Conservation (phyloP, 768 basidiomycete species). For the Mycena floridula region DNA sequence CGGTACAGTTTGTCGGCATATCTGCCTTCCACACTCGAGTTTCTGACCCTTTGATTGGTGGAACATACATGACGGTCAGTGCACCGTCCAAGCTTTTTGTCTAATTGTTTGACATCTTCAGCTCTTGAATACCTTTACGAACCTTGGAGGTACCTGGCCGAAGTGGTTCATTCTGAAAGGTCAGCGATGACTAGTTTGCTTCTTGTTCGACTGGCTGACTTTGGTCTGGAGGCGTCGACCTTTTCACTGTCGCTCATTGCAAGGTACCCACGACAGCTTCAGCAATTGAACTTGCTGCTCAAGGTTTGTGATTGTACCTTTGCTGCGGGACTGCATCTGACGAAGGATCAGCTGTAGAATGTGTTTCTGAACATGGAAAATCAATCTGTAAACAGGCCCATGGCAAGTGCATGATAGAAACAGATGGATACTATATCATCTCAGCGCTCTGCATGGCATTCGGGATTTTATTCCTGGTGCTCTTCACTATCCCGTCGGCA, state of each 20-base stretch:
- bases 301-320: neutral
- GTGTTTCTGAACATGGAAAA: conserved; percentile 91
- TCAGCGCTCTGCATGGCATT: conserved; percentile 72
- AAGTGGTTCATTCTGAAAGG: conserved; percentile 94
- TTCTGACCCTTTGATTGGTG: conserved; percentile 94
- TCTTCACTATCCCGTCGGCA: conserved; percentile 81
- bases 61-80: conserved; percentile 98
- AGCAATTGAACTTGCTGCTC: conserved; percentile 39
- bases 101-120: no score
- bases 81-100: conserved; percentile 8
- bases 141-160: conserved; percentile 98
- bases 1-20: conserved; percentile 98
- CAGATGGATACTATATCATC: conserved; percentile 90
- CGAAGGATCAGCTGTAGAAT: conserved; percentile 84
- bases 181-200: conserved; percentile 15
- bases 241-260: conserved; percentile 82
- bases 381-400: conserved; percentile 63
- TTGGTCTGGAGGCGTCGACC: conserved; percentile 64
- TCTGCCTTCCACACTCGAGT: conserved; percentile 98
- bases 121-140: conserved; percentile 93
- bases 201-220: conserved; percentile 8
- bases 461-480: conserved; percentile 67
- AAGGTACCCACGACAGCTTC: conserved; percentile 60
- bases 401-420: conserved; percentile 77
- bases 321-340: conserved; percentile 9